phyloP scores from a whole-genome alignment of 345 rosid genomes.

The Pistacia vera region DNA sequence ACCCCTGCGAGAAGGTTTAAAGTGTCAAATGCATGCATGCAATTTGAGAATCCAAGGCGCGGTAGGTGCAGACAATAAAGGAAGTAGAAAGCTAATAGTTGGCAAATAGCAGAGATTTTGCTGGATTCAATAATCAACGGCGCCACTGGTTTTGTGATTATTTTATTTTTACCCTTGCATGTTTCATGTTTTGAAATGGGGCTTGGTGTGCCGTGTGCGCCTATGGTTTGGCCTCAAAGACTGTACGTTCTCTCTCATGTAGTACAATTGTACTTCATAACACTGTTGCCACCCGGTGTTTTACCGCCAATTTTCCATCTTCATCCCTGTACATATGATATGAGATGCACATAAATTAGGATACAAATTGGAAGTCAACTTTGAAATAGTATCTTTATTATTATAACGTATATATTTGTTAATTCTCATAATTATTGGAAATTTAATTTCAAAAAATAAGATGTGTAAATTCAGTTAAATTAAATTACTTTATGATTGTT shows the following conservation, averaged over 20 bases:
- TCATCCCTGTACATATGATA: too few relatives aligned
- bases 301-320: neutral
- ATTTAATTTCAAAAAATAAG: too few relatives aligned
- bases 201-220: neutral
- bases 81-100: neutral
- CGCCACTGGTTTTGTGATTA: constrained; percentile 4
- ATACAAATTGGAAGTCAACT: too few relatives aligned
- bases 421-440: too few relatives aligned
- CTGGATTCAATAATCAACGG: neutral
- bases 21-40: neutral
- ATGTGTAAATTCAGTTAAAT: too few relatives aligned
- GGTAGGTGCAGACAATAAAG: neutral
- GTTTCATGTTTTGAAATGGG: too few relatives aligned
- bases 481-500: too few relatives aligned
- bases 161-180: neutral
- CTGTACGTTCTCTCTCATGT: neutral
- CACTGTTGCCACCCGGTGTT: neutral
- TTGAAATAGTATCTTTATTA: too few relatives aligned
- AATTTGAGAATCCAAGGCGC: neutral
- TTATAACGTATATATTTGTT: too few relatives aligned
- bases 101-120: neutral
- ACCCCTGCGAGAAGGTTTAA: neutral
- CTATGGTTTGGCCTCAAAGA: neutral
- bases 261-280: neutral
- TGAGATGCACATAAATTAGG: too few relatives aligned